Percentiles rank a stretch among this genome's conserved stretches.
These are phyloP conservation scores for Gloeostereum incarnatum DNA, from an alignment of 768 basidiomycete species.

Conservation along the genomic window DNA sequence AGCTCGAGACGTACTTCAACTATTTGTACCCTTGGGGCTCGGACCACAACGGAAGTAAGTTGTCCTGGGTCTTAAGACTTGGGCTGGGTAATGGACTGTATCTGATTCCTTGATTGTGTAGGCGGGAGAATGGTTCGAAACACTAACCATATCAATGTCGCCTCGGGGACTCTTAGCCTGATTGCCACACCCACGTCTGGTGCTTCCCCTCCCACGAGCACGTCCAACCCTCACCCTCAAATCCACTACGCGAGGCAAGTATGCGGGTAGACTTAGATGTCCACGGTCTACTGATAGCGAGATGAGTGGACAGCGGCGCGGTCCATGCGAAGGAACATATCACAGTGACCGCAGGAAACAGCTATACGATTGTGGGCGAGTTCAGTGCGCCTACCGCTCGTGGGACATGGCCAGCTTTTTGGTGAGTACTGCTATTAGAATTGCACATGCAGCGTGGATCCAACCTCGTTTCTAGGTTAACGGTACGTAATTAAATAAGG, in stretches of 20 bases:
- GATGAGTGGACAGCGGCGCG: constrained; percentile 18
- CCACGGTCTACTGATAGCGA: neutral
- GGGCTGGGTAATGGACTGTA: neutral
- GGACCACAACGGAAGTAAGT: constrained; percentile 35
- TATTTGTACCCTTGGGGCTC: constrained; percentile 39
- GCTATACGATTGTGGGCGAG: constrained; percentile 30
- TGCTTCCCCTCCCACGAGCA: constrained; percentile 26
- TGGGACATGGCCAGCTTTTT: constrained; percentile 38
- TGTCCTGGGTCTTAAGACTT: neutral
- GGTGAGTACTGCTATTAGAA: constrained; percentile 12
- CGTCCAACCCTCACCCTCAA: constrained; percentile 28
- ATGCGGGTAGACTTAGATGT: neutral
- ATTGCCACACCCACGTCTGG: constrained; percentile 31
- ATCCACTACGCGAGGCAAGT: constrained; percentile 31
- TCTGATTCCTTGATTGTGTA: constrained; percentile 5
- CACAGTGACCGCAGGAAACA: constrained; percentile 24
- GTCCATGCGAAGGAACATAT: constrained; percentile 32
- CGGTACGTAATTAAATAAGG: constrained; percentile 11
- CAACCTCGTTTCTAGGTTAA: constrained; percentile 16
- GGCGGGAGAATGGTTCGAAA: constrained; percentile 34
- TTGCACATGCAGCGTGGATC: neutral
- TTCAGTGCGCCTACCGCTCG: constrained; percentile 29
- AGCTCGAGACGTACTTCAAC: constrained; percentile 28
- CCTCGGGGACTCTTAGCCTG: constrained; percentile 26
- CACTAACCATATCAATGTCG: constrained; percentile 25